These are phyloP conservation scores for Boechera divaricarpa DNA, from an alignment of 345 rosid species.

Conservation along the genomic window DNA sequence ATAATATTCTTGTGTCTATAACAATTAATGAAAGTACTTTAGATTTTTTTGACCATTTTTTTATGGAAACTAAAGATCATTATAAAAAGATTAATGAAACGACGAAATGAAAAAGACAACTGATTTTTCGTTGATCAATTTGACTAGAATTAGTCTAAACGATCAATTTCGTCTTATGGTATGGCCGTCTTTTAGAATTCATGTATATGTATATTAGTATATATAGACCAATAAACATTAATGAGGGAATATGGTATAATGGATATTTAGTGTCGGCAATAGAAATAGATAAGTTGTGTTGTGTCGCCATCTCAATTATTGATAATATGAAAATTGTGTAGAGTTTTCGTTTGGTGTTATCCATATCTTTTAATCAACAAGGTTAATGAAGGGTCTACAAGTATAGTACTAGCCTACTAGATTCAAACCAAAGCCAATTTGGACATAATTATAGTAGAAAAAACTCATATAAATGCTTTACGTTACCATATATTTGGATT, in stretches of 20 bases:
- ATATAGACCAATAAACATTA: conserved; percentile 1
- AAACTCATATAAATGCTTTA: neutral
- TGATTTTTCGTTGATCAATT: too few relatives aligned
- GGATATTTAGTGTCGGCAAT: conserved; percentile 43
- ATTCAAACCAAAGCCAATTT: conserved; percentile 17
- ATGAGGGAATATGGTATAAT: conserved; percentile 10
- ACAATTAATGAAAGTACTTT: too few relatives aligned
- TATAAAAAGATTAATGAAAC: neutral
- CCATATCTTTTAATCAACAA: conserved; percentile 13
- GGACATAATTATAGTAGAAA: neutral
- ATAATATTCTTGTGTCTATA: too few relatives aligned
- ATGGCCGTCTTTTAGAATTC: neutral
- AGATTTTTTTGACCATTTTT: too few relatives aligned
- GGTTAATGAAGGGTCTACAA: neutral
- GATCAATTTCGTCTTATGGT: neutral
- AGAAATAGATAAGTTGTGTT: conserved; percentile 22
- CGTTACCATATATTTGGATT: neutral
- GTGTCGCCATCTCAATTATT: conserved; percentile 44
- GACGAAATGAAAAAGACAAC: neutral
- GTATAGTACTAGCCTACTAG: neutral
- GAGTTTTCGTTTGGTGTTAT: conserved; percentile 15
- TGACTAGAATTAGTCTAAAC: too few relatives aligned
- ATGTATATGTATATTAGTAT: neutral
- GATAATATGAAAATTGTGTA: conserved; percentile 6
- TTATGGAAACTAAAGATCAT: too few relatives aligned